Conservation (phyloP, 805 yeast genomes). For the Cyberlindnera mrakii region DNA sequence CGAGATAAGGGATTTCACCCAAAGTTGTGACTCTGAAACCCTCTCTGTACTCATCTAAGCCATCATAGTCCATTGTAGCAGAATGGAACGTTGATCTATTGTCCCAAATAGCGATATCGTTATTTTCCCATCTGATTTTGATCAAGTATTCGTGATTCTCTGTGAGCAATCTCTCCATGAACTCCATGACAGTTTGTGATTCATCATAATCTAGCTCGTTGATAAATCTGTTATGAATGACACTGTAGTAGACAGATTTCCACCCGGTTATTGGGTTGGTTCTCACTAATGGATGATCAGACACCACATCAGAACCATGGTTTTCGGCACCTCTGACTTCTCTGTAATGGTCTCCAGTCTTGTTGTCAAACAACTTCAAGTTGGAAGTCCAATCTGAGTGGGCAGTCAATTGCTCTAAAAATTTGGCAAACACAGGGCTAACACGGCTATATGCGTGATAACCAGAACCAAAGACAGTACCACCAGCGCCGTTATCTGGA, state of each 20-base stretch:
- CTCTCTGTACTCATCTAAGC: slow-evolving; percentile 40
- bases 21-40: slow-evolving; percentile 48
- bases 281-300: slow-evolving; percentile 45
- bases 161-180: slow-evolving; percentile 38
- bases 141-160: slow-evolving; percentile 48
- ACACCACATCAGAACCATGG: too few species aligned
- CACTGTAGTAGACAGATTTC: slow-evolving; percentile 41
- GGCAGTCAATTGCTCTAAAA: too few species aligned
- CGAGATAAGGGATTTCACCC: slow-evolving; percentile 48
- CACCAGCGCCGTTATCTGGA: too few species aligned
- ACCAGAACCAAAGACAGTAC: too few species aligned
- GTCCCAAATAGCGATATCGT: slow-evolving; percentile 52
- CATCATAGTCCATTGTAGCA: slow-evolving; percentile 44
- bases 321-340: too few species aligned
- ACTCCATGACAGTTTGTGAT: slow-evolving; percentile 37
- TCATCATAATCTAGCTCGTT: slow-evolving; percentile 47
- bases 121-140: slow-evolving; percentile 45
- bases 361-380: too few species aligned
- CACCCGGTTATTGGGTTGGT: slow-evolving; percentile 60
- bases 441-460: too few species aligned
- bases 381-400: too few species aligned
- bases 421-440: too few species aligned
- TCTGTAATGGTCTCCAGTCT: too few species aligned
- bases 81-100: slow-evolving; percentile 48
- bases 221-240: slow-evolving; percentile 45